These are phyloP conservation scores for Geosmithia putterillii DNA, from an alignment of 2,329 filamentous ascomycete genomes.

Conservation along the genomic window DNA sequence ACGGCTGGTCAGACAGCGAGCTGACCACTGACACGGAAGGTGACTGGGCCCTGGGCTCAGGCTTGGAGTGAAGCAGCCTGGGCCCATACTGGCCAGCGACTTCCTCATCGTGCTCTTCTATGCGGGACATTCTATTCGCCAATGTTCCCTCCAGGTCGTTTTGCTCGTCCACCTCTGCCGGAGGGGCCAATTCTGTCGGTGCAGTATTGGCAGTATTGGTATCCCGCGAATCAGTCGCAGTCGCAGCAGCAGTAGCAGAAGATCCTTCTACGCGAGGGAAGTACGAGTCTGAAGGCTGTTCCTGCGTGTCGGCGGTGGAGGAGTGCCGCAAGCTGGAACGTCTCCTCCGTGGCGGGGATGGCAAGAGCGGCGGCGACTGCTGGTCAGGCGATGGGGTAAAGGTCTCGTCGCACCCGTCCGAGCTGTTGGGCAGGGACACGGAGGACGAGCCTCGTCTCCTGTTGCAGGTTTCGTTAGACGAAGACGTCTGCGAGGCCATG, in stretches of 20 bases:
- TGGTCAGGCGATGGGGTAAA: conserved; percentile 12
- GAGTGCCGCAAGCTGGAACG: conserved; percentile 1
- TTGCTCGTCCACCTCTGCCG: no score
- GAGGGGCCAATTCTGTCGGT: no score
- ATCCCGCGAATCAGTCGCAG: no score
- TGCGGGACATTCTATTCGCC: no score
- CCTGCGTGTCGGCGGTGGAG: neutral
- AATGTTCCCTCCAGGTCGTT: no score
- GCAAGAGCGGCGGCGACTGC: conserved; percentile 4
- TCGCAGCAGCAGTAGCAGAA: no score
- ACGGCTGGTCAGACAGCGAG: neutral
- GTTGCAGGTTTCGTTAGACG: neutral
- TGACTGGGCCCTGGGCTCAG: neutral
- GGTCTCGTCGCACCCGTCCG: conserved; percentile 1
- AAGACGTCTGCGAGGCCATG: neutral
- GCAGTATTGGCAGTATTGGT: no score
- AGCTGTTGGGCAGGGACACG: conserved; percentile 5
- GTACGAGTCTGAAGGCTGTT: conserved; percentile 3
- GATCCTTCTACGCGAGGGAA: no score
- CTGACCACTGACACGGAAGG: neutral
- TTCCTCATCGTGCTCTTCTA: no score
- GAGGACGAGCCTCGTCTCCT: conserved; percentile 10
- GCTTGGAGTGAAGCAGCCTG: no score
- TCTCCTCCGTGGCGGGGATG: conserved; percentile 2
- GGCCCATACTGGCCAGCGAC: no score